phyloP scores from a whole-genome alignment of 179 eudicot genomes.

The Amaranthus tricolor region DNA sequence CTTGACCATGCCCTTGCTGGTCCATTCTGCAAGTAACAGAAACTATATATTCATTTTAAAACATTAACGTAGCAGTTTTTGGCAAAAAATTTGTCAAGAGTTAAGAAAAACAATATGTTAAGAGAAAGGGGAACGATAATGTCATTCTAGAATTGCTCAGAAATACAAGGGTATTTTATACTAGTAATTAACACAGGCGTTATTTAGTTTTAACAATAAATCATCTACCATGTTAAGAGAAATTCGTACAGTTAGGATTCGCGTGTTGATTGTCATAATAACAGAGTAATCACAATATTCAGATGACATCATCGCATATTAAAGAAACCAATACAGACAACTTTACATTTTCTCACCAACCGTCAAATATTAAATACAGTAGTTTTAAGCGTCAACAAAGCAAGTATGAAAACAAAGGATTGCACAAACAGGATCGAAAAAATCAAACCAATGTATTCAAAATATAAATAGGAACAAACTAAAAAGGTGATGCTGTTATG shows the following conservation, averaged over 20 bases:
- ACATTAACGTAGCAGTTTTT: too few species aligned
- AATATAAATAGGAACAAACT: conserved; percentile 4
- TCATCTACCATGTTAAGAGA: not conserved
- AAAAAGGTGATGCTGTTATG: not conserved
- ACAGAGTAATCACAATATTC: not conserved
- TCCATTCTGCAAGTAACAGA: conserved; percentile 43
- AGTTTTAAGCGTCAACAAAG: not conserved
- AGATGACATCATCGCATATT: conserved; percentile 2
- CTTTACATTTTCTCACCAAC: not conserved
- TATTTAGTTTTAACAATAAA: not conserved
- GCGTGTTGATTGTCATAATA: conserved; percentile 3
- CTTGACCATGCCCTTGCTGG: conserved; percentile 70
- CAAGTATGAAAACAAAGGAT: conserved; percentile 2
- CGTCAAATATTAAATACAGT: not conserved
- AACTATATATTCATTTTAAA: not conserved
- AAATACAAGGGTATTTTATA: not conserved
- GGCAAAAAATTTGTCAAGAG: too few species aligned
- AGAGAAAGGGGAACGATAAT: not conserved
- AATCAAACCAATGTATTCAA: not conserved
- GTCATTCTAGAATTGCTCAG: not conserved
- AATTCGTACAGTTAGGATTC: not conserved
- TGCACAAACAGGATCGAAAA: not conserved
- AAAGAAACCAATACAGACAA: not conserved
- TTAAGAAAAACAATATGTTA: too few species aligned
- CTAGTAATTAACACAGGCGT: not conserved